Evolutionary conservation across 129 eudicot species (phyloP), one percentile per base, ranked within the genome.

Genomic region (Glebionis coronaria): DNA sequence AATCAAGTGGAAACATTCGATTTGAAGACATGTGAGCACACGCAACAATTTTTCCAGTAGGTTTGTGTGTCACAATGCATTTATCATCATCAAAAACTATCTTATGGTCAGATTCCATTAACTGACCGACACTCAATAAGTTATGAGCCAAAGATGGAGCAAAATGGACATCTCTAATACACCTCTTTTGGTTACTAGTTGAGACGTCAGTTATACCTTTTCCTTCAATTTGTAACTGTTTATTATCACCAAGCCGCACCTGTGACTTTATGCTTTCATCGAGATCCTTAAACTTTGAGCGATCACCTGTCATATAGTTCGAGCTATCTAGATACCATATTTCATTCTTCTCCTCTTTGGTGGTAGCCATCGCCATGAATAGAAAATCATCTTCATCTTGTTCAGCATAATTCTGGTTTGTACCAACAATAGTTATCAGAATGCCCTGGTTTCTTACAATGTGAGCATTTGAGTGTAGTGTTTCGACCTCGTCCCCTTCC

Each of bases 321-420:
- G 51, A 51, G 38, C 63, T 68, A 16, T 68, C 63, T 3, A 25
- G 15, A 25, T 65, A 46, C 70, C 71, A 50, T 35, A 28, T 28
- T 5, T 42, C 64, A 8, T 44, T 44, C 21, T 68, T 55, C 13
- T 68, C 63, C 6, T 19, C 64, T 38, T 23, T 9, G 0, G 5
- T 4, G 3, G 46, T 25, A 2, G 6, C 0, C 8, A 44, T 12
- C 10, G 65, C n/a, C 73, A 68, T 68, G 51, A 54, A 54, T 11
- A 68, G 12, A 18, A 27, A 68, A 23, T 68, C 19, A 40, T 54
- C 63, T 55, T 68, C 63, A 15, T 68, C 64, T 35, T 68, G 45
- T 52, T 31, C 40, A 1, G 25, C 46, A 16, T 21, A 67, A 4
- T 67, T 68, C 42, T 4, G 63, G 50, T 57, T 68, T 55, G 13